phyloP scores from a whole-genome alignment of 2,329 filamentous ascomycete species.

The Penicillium hesseltinei region DNA sequence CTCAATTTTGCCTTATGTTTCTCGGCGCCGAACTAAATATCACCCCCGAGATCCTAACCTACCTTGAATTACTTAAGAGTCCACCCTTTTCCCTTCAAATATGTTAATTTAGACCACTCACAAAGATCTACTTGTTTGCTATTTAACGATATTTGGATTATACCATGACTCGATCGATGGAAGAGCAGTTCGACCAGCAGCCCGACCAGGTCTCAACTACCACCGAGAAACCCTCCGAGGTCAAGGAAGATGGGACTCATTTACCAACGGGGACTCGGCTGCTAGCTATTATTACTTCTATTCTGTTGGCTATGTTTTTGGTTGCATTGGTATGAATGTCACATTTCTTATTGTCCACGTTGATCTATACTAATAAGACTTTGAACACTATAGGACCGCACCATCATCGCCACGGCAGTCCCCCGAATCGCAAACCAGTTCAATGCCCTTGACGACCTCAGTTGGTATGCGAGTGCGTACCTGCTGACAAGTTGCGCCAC shows the following conservation, averaged over 20 bases:
- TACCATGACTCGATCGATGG: neutral
- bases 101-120: neutral
- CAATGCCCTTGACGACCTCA: constrained; percentile 51
- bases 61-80: neutral
- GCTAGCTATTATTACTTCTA: neutral
- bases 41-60: neutral
- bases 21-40: neutral
- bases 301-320: constrained; percentile 10
- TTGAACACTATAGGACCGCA: constrained; percentile 40
- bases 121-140: neutral
- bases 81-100: neutral
- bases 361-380: constrained; percentile 33
- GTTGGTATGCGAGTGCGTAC: constrained; percentile 61
- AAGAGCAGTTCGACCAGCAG: neutral
- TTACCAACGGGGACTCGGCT: neutral
- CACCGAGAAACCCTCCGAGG: constrained; percentile 3
- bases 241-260: neutral
- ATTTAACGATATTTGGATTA: neutral
- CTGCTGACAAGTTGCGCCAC: constrained; percentile 33
- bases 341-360: neutral
- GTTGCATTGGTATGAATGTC: neutral
- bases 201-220: neutral
- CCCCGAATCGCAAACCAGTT: constrained; percentile 25
- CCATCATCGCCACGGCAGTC: constrained; percentile 36
- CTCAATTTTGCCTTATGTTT: neutral